Conservation (phyloP, 129 eudicot species). For the Dittrichia graveolens region DNA sequence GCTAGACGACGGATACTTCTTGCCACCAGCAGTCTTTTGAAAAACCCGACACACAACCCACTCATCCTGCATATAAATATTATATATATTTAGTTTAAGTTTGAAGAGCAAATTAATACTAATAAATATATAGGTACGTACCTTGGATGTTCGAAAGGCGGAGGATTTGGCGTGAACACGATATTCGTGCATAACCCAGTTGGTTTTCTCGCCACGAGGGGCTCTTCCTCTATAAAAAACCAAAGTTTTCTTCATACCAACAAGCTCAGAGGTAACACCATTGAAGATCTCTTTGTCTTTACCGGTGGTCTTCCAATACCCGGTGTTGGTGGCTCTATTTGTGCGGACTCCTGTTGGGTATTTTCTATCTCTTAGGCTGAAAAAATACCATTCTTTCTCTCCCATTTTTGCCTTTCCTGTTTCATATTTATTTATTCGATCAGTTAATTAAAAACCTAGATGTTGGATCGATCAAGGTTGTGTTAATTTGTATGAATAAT, state of each 20-base stretch:
- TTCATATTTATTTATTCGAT: not conserved
- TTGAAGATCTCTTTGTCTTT: slow-evolving; percentile 77
- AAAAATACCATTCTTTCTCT: slow-evolving; percentile 83
- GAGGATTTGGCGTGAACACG: slow-evolving; percentile 75
- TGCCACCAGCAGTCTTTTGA: slow-evolving; percentile 69
- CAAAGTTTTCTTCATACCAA: slow-evolving; percentile 80
- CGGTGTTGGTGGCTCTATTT: slow-evolving; percentile 67
- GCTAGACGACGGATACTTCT: slow-evolving; percentile 55
- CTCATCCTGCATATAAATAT: slow-evolving; percentile 53
- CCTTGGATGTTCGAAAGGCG: slow-evolving; percentile 59
- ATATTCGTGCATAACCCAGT: slow-evolving; percentile 91
- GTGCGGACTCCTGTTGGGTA: slow-evolving; percentile 84
- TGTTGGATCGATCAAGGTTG: no score
- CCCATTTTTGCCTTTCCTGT: slow-evolving; percentile 80
- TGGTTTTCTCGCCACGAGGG: slow-evolving; percentile 76
- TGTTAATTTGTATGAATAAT: no score
- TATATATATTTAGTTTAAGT: not conserved
- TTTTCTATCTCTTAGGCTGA: slow-evolving; percentile 72
- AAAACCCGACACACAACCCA: slow-evolving; percentile 87
- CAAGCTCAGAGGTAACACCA: slow-evolving; percentile 53
- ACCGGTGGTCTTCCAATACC: slow-evolving; percentile 81
- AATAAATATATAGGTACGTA: slow-evolving; percentile 16
- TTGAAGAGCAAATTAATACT: not conserved
- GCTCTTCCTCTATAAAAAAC: slow-evolving; percentile 83
- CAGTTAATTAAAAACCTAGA: not conserved